Base-by-base conservation (phyloP, 2,329 filamentous ascomycete genomes). In the Talaromyces sp. region DNA sequence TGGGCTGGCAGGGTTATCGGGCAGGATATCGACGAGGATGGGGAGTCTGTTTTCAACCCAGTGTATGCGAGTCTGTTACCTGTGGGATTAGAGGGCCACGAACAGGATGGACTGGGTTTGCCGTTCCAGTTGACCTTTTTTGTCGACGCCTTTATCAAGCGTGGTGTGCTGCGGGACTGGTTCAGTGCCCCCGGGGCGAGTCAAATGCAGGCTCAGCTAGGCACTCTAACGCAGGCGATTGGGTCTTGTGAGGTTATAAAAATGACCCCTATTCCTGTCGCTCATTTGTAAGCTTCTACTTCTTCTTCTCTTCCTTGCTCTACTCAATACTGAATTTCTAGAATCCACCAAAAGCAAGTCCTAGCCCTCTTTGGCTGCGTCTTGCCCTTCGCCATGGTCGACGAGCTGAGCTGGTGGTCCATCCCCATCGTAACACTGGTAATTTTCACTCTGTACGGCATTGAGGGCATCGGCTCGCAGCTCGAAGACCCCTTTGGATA, bases 401-500 rank as follows among this genome's bases (percentile, higher is more conserved):
- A 83, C 53, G 83, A 87, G 57, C 85, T 87, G 76, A 81, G 81
- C 4, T 88, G 85, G 85, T 88, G 83, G 82, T 78, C 82, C 0
- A 76, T 88, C 1, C 80, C 83, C 1, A 81, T 88, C 31, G 83
- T 86, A 0, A 81, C 80, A 1, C 79, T 88, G 12, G 81, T 88
- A 4, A 81, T 82, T 3, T 88, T 89, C 67, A 88, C 86, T 0
- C 75, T 88, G 1, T 88, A 89, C 63, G 85, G 85, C 0, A 87
- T 87, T 30, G 84, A 87, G 63, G 85, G 84, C 1, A 88, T 88
- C 60, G 86, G 85, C 10, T 81, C 80, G 3, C 85, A 87, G 70
- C 75, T 88, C 1, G 86, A 89, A 69, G 86, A 89, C 69, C 86
- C 86, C 1, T 88, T 89, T 69, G 86, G 86, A 1, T 86, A 86